Base-by-base conservation (phyloP, 495 filamentous ascomycete genomes). In the Evernia prunastri region DNA sequence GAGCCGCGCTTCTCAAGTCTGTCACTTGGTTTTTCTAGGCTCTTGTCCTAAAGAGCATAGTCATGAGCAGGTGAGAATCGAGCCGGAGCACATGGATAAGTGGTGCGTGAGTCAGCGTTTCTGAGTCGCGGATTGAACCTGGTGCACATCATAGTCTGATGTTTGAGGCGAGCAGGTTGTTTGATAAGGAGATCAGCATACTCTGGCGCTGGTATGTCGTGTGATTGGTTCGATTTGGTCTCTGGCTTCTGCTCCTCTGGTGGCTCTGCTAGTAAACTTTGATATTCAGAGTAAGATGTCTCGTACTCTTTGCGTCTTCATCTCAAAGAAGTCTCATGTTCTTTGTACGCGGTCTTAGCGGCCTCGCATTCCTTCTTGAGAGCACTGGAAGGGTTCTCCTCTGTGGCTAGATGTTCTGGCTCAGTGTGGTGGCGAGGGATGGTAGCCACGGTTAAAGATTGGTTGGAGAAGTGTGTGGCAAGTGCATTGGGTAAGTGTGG, bases 281-380 rank as follows among this genome's bases (percentile, higher is more conserved):
- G n/a, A n/a, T n/a, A n/a, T n/a, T n/a, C n/a, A n/a, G n/a, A n/a
- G 27, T 20, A 54, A 6, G 20, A 17, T 15, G 27, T 2, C 0
- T 54, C 17, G 29, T 54, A 54, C n/a, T 33, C 2, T 54, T 54
- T 31, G 27, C 51, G 51, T 0, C 8, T 23, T 3, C 27, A 17
- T 6, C 0, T 9, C 2, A 33, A 9, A n/a, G 3, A 1, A 7
- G 1, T 23, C 0, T 4, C 1, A 0, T 31, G 29, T 2, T 18
- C 3, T 33, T 20, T 9, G 29, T 18, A 33, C 17, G 51, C 29
- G 7, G 13, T 6, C 15, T 33, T 17, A 2, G 51, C 51, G 29
- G 51, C 29, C 12, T 33, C 29, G 12, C 33, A 54, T 33, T 54
- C 29, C 9, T 27, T 29, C 33, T 33, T 11, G 17, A 3, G 51